These are phyloP conservation scores for Purshia tridentata DNA, from an alignment of 306 rosid species.

Conservation along the genomic window DNA sequence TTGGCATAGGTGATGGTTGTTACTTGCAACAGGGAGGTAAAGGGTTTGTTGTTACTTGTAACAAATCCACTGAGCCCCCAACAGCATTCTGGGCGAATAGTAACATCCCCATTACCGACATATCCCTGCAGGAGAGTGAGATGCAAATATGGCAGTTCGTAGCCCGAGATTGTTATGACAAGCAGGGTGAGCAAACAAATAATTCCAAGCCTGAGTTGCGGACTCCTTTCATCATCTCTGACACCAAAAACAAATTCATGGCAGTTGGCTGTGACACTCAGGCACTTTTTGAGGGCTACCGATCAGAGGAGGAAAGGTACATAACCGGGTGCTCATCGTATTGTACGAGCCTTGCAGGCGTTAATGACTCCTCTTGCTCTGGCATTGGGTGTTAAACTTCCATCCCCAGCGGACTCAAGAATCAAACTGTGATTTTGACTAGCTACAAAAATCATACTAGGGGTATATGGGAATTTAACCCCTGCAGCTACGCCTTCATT, in stretches of 20 bases:
- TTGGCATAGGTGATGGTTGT: background rate
- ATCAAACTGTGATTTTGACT: background rate
- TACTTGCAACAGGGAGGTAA: background rate
- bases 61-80: background rate
- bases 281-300: background rate
- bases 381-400: conserved; percentile 20
- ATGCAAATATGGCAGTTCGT: background rate
- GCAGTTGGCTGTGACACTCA: conserved; percentile 12
- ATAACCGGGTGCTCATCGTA: background rate
- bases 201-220: too few relatives aligned
- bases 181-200: too few relatives aligned
- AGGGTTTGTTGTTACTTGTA: background rate
- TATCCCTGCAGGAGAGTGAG: background rate
- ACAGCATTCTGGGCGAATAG: background rate
- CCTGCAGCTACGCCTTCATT: conserved; percentile 17
- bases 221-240: background rate
- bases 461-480: conserved; percentile 12
- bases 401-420: conserved; percentile 1
- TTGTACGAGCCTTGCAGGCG: background rate
- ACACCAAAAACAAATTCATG: conserved; percentile 3
- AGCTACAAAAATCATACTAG: background rate
- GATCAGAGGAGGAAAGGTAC: background rate
- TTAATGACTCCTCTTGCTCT: background rate
- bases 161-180: background rate
- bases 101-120: background rate